Evolutionary conservation across 2,329 filamentous ascomycete species (phyloP), one percentile per base, ranked within the genome.

Genomic region (Pseudohalonectria lignicola): DNA sequence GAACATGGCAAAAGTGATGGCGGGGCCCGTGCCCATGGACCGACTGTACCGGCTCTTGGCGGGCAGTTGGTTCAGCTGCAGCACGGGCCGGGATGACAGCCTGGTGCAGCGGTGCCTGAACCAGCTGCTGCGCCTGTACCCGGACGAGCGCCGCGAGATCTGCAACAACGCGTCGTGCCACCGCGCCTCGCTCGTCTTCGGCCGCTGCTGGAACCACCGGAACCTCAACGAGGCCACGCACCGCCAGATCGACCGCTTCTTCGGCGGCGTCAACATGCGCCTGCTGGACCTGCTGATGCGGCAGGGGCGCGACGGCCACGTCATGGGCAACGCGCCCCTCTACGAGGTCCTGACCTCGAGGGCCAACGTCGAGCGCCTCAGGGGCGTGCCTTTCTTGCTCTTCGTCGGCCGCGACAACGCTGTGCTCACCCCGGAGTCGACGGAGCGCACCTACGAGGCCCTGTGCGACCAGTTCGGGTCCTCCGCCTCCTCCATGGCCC

Each of bases 201-300:
- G 76, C 26, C 67, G 73, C 43, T 73, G 66, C 55, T 83, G 76
- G 76, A 76, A 69, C 49, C 78, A 82, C 53, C 52, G 47, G 4
- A 81, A 82, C 52, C 65, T 82, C 21, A 81, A 80, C 56, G 72
- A 74, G 56, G 74, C 69, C 3, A 82, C 78, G 2, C 78, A 82
- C 54, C 58, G 66, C 1, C 69, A 77, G 49, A 68, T 79, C 34
- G 67, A 75, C 51, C 64, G 68, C 23, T 75, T 79, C 55, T 72
- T 82, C 40, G 71, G 71, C 46, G 77, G 77, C 39, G 68, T 76
- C 38, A 74, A 71, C 52, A 79, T 79, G 71, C 65, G 62, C 1
- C 56, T 71, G 42, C 61, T 79, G 36, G 52, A 64, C 26, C 59
- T 76, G 41, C 63, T 81, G 10, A 76, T 77, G 64, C 58, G 57